A percentile compares a stretch with the other conserved stretches of the same genome.
Evolutionary conservation across 495 filamentous ascomycete species (phyloP).

Genomic region (Tuber calosporum): DNA sequence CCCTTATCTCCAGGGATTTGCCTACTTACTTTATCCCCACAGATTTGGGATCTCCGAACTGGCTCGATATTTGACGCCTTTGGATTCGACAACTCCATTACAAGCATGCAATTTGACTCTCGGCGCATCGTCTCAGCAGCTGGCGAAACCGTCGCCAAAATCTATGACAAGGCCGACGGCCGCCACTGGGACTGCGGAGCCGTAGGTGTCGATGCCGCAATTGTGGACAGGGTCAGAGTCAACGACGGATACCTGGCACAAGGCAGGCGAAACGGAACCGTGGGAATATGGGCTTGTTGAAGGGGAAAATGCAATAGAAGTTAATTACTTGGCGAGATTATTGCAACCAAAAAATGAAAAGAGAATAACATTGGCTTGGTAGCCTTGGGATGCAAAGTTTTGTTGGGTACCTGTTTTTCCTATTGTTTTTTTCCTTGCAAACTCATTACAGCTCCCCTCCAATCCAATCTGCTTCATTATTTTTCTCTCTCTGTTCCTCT

Average conservation of each 20-base stretch:
- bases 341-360: background rate
- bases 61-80: slow-evolving; percentile 94
- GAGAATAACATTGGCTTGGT: background rate
- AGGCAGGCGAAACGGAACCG: slow-evolving; percentile 76
- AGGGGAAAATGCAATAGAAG: background rate
- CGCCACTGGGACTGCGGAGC: slow-evolving; percentile 95
- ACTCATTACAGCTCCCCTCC: background rate
- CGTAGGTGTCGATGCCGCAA: slow-evolving; percentile 52
- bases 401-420: background rate
- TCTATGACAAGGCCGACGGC: slow-evolving; percentile 95
- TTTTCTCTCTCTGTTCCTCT: background rate
- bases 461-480: background rate
- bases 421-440: background rate
- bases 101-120: slow-evolving; percentile 95
- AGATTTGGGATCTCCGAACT: slow-evolving; percentile 99
- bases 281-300: slow-evolving; percentile 88
- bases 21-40: slow-evolving; percentile 26
- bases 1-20: slow-evolving; percentile 6
- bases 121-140: slow-evolving; percentile 86
- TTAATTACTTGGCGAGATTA: background rate
- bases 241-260: slow-evolving; percentile 93
- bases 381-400: background rate
- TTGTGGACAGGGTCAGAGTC: slow-evolving; percentile 81
- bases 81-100: slow-evolving; percentile 87
- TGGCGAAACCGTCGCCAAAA: slow-evolving; percentile 86